phyloP scores from a whole-genome alignment of 2,329 filamentous ascomycete species.

The Diaporthe velutina region DNA sequence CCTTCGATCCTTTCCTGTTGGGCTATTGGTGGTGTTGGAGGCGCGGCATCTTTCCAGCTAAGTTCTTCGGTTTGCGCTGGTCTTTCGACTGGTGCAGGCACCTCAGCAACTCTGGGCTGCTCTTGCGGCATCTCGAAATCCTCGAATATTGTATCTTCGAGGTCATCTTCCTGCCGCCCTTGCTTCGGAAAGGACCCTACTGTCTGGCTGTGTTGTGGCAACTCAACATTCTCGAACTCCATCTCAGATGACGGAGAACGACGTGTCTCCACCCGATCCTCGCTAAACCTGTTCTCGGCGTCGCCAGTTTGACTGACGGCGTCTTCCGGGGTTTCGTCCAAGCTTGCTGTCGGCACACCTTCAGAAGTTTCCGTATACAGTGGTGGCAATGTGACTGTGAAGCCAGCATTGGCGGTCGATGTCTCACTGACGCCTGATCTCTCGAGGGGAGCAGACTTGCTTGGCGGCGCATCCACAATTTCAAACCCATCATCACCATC shows the following conservation, averaged over 20 bases:
- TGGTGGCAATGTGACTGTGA: not conserved
- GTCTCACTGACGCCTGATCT: not conserved
- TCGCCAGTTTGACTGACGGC: not conserved
- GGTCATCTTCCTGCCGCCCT: conserved; percentile 45
- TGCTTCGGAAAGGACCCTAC: conserved; percentile 37
- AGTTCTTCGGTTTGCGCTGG: conserved; percentile 43
- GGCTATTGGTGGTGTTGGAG: conserved; percentile 40
- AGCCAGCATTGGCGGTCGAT: not conserved
- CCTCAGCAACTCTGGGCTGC: conserved; percentile 16
- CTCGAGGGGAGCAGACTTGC: not conserved
- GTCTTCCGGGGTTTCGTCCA: not conserved
- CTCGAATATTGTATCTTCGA: conserved; percentile 45
- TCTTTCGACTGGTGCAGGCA: conserved; percentile 44
- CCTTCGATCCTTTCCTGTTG: conserved; percentile 45
- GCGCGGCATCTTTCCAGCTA: conserved; percentile 44
- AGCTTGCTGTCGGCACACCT: not conserved
- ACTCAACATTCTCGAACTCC: conserved; percentile 54
- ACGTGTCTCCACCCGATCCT: not conserved
- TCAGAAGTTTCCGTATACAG: conserved; percentile 47
- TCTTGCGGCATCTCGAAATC: conserved; percentile 48
- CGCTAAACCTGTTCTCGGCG: not conserved
- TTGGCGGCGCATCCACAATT: conserved; percentile 62
- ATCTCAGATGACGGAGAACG: conserved; percentile 45
- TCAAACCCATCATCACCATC: conserved; percentile 69
- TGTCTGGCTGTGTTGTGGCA: conserved; percentile 36